Base-by-base conservation (phyloP, 2,329 filamentous ascomycete genomes). In the Pezicula neosporulosa region DNA sequence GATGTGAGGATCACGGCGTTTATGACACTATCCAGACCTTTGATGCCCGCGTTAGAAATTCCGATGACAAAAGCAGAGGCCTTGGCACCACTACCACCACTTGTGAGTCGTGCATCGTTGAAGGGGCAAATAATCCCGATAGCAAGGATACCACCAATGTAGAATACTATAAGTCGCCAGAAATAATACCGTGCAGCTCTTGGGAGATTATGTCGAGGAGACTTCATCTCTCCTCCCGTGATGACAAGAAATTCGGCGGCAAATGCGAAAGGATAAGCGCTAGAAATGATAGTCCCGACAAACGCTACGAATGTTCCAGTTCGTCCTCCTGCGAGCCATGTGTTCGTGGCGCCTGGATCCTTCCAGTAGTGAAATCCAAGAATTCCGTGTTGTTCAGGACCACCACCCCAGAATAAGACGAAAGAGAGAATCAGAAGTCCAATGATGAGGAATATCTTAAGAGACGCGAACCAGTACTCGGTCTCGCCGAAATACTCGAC, bases 1-100 rank as follows among this genome's bases (percentile, higher is more conserved):
- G 82, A 86, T 5, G 85, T 86, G 48, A 87, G 72, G 58, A 89
- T 80, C 13, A 81, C 82, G 27, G 77, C 84, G 62, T 89, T 89
- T 72, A 89, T 86, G 60, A 86, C 76, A 56, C 82, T 80, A 62
- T 84, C 80, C 5, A 89, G 76, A 2, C 77, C 81, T 2, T 70
- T 68, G 58, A 91, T 89, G 12, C 81, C 77, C 6, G 87, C 77
- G 27, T 77, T 74, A 63, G 83, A 77, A 70, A 90, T 89, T 38
- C 85, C 85, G 30, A 76, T 62, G 12, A 76, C 73, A 53, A 70
- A 72, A 47, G 77, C 63, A 39, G 75, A 78, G 3, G 77, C 77
- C 56, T 79, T 80, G 2, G 60, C 61, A 42, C 45, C 59, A 1
- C 77, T 76, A 36, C 74, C 70, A 3, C 71, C 69, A 76, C 4